Evolutionary conservation across 352 stramenopile genomes (phyloP), one percentile per base, ranked within the genome.

Genomic region (Globisporangium camurandrum): DNA sequence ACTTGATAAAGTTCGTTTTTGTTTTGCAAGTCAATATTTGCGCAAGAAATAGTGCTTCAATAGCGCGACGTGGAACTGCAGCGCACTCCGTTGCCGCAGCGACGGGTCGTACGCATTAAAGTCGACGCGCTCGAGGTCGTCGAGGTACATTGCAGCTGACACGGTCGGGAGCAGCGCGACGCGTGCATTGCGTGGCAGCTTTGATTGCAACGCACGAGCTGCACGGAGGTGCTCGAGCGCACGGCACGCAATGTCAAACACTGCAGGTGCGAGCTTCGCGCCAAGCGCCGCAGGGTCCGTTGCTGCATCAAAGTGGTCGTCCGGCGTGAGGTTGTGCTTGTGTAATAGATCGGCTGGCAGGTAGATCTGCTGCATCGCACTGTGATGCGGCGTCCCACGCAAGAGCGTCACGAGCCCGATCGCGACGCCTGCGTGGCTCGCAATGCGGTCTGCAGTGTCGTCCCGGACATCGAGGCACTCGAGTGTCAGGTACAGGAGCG

Each of bases 241-340:
- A 2, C 70, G 67, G 36, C 84, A 93, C 8, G 86, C 86, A 10
- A 97, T 76, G 19, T 95, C 88, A 57, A 95, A 96, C 14, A 95
- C 72, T 17, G 87, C 86, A 0, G 88, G 86, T 5, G 83, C 68
- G 11, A 90, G 66, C 51, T 92, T 85, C 3, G 69, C 67, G 22
- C 85, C 84, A 1, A 79, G 30, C 14, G 30, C 54, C 16, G 65
- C 63, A 0, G 69, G 66, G 30, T 91, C 70, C n/a, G 90, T 69
- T 0, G 67, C 67, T 2, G 66, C 74, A 17, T 69, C 70, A 11
- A 82, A 49, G 19, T 96, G 49, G 45, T 91, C 69, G 31, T 89
- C 57, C 26, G 62, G 23, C 2, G 56, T 67, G 16, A 92, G 49
- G 11, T 64, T 52, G 50, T 92, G 77, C 68, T 94, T 84, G 30